phyloP scores from a whole-genome alignment of 2,329 filamentous ascomycete species.

The Onygena corvina region DNA sequence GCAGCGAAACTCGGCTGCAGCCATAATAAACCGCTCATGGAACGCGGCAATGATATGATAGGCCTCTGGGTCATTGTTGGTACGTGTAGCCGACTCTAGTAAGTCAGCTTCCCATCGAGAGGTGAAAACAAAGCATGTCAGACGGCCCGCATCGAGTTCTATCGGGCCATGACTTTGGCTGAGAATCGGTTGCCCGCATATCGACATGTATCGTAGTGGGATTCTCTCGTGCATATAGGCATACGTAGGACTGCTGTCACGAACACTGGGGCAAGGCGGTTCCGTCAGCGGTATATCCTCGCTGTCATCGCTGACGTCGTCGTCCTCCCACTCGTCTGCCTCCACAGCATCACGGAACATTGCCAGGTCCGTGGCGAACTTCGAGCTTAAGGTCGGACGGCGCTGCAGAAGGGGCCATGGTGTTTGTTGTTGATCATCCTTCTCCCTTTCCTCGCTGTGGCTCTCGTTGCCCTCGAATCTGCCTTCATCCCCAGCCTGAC shows the following conservation, averaged over 20 bases:
- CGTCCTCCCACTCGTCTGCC: constrained; percentile 8
- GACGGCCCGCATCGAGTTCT: constrained; percentile 9
- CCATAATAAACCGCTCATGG: constrained; percentile 17
- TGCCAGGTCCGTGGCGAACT: constrained; percentile 6
- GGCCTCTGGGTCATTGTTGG: constrained; percentile 11
- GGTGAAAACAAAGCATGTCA: constrained; percentile 16
- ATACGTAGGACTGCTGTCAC: background rate
- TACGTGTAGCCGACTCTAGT: background rate
- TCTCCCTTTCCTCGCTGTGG: background rate
- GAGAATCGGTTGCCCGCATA: constrained; percentile 17
- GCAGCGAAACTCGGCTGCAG: constrained; percentile 16
- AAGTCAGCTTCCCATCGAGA: constrained; percentile 15
- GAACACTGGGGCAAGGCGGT: background rate
- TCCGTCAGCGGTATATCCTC: constrained; percentile 3
- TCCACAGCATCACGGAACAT: constrained; percentile 6
- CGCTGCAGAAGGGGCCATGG: background rate
- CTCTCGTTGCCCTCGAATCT: background rate
- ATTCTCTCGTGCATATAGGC: constrained; percentile 1
- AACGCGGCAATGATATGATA: constrained; percentile 16
- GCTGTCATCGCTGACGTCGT: constrained; percentile 5
- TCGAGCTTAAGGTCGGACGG: background rate
- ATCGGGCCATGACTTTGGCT: background rate
- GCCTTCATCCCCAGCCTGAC: background rate
- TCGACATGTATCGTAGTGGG: constrained; percentile 13
- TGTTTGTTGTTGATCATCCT: background rate